These are phyloP conservation scores for Rhizopogon roseolus DNA, from an alignment of 768 basidiomycete species.

Conservation along the genomic window DNA sequence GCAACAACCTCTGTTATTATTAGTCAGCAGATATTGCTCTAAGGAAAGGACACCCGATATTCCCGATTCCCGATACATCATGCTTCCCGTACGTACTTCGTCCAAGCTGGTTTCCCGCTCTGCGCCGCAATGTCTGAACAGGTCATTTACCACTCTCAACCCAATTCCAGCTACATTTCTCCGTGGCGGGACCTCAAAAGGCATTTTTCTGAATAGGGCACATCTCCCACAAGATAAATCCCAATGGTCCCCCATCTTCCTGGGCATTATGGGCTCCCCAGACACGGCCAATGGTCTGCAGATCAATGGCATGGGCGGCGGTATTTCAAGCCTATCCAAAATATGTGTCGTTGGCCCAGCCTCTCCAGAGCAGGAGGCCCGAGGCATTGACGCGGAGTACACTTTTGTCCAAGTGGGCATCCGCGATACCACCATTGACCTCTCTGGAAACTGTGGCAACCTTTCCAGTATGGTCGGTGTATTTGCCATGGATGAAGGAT, in stretches of 20 bases:
- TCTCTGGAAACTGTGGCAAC: constrained; percentile 75
- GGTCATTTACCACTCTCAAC: background rate
- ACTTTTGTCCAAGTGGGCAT: constrained; percentile 67
- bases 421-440: constrained; percentile 55
- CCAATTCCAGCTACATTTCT: constrained; percentile 37
- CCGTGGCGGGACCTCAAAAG: constrained; percentile 76
- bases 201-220: constrained; percentile 55
- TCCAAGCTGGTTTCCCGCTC: background rate
- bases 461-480: constrained; percentile 69
- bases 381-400: constrained; percentile 60
- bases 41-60: too few species aligned
- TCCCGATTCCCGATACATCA: background rate
- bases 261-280: constrained; percentile 79
- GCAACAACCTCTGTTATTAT: background rate
- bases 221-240: constrained; percentile 46
- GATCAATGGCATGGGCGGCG: constrained; percentile 80
- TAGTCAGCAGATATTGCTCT: background rate
- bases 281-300: constrained; percentile 65
- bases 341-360: constrained; percentile 60
- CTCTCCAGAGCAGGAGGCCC: constrained; percentile 32
- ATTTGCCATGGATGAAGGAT: constrained; percentile 64
- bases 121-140: background rate
- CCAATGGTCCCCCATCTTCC: constrained; percentile 59
- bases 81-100: background rate
- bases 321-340: constrained; percentile 71